Evolutionary conservation across 805 yeast species (phyloP), one percentile per base, ranked within the genome.

Genomic region (Candida namnaoensis): DNA sequence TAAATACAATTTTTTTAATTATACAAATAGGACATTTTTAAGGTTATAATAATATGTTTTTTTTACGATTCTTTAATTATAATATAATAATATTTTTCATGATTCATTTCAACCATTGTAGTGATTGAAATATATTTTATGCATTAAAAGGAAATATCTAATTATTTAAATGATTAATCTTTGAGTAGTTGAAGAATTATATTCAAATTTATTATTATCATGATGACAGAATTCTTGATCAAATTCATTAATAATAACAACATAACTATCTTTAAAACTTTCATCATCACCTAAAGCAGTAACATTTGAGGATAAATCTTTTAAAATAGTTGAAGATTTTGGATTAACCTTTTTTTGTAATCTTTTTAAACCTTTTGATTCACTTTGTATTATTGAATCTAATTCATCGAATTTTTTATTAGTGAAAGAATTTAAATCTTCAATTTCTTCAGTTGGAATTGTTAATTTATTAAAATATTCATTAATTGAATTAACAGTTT

Each of bases 311-410:
- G 39, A 34, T 35, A 51, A 34, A 8, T 41, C 28, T 36, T 42
- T 43, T 19, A 19, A 19, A 8, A 43, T 11, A 34, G 44, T 49
- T n/a, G 47, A 36, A 23, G 41, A 13, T 32, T 37, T 51, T 37
- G 55, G 57, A 41, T 48, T 50, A 36, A 44, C 39, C 41, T 47
- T 51, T 41, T 48, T 51, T 38, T 50, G 52, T 28, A 53, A 34
- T 45, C 57, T 50, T 15, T 39, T 10, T 28, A 36, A 15, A n/a
- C 57, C 57, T 32, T 42, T 26, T 6, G 53, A 40, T 35, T 53
- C 53, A 38, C 46, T 53, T 44, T 41, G 51, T 11, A 53, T 25
- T 23, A 40, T 40, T 3, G 45, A 50, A 38, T 53, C 57, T 7
- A 53, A 38, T 38, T 50, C 52, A 38, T 51, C 51, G 14, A 41